phyloP scores from a whole-genome alignment of 1,284 basidiomycete species.

The Microbotryum intermedium region DNA sequence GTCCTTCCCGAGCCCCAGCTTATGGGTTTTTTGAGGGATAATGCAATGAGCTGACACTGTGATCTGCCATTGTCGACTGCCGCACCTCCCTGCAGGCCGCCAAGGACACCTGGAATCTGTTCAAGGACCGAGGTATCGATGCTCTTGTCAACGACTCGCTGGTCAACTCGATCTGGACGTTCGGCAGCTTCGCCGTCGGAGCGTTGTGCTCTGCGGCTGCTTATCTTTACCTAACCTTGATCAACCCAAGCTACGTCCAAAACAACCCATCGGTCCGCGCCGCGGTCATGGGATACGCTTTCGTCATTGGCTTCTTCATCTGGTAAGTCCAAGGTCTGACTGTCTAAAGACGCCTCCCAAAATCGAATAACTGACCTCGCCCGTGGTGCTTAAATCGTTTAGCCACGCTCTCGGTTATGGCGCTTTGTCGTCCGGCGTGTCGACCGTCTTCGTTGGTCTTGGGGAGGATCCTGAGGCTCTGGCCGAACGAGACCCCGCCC shows the following conservation, averaged over 20 bases:
- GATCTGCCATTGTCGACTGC: conserved; percentile 47
- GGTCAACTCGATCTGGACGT: conserved; percentile 50
- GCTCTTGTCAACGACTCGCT: conserved; percentile 77
- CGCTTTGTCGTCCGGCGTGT: conserved; percentile 34
- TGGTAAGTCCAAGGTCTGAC: conserved; percentile 7
- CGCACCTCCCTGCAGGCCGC: conserved; percentile 50
- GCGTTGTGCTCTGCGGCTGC: conserved; percentile 56
- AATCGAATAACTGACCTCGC: too few species aligned
- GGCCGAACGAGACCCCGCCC: conserved; percentile 59
- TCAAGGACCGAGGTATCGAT: conserved; percentile 75
- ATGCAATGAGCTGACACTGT: neutral
- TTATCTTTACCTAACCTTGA: conserved; percentile 1
- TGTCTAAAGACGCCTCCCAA: too few species aligned
- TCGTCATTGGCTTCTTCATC: conserved; percentile 39
- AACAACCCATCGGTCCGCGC: conserved; percentile 18
- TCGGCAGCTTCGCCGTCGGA: conserved; percentile 63
- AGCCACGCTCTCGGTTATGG: conserved; percentile 25
- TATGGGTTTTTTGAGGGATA: neutral
- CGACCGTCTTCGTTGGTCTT: conserved; percentile 40
- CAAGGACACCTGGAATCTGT: conserved; percentile 79
- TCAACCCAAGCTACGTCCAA: conserved; percentile 14
- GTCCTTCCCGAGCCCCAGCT: neutral
- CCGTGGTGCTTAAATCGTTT: too few species aligned
- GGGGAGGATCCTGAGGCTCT: conserved; percentile 42
- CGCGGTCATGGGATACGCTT: conserved; percentile 27